These are phyloP conservation scores for Canavalia gladiata DNA, from an alignment of 306 rosid species.

Conservation along the genomic window DNA sequence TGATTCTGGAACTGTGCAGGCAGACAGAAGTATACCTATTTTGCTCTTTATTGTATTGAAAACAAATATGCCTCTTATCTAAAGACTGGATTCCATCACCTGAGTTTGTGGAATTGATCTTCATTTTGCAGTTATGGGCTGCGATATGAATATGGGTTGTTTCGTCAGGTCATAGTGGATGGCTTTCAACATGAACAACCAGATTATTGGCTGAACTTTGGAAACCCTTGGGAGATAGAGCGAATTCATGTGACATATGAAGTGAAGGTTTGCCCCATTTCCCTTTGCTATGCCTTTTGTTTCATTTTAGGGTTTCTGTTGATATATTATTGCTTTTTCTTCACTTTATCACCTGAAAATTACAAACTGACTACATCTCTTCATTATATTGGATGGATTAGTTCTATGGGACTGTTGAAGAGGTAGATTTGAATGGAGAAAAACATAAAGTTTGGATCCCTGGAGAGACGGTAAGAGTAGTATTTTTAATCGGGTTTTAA, in stretches of 20 bases:
- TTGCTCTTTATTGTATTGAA: constrained; percentile 37
- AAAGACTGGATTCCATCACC: constrained; percentile 21
- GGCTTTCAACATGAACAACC: constrained; percentile 85
- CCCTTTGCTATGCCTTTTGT: constrained; percentile 36
- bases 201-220: constrained; percentile 82
- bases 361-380: constrained; percentile 50
- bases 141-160: constrained; percentile 77
- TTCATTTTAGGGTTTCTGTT: constrained; percentile 24
- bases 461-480: constrained; percentile 70
- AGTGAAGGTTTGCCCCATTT: constrained; percentile 66
- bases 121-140: constrained; percentile 69
- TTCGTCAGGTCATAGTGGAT: constrained; percentile 76
- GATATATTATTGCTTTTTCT: constrained; percentile 23
- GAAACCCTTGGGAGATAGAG: constrained; percentile 89
- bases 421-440: constrained; percentile 59
- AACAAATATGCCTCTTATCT: constrained; percentile 40
- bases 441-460: constrained; percentile 67
- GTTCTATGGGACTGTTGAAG: constrained; percentile 74
- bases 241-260: constrained; percentile 76
- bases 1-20: constrained; percentile 31
- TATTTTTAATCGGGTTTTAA: constrained; percentile 44
- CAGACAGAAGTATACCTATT: constrained; percentile 36
- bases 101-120: constrained; percentile 41
- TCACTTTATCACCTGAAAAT: constrained; percentile 41
- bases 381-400: constrained; percentile 52